These are phyloP conservation scores for Pelargonium fulgidum DNA, from an alignment of 441 rosid genomes.

Conservation along the genomic window DNA sequence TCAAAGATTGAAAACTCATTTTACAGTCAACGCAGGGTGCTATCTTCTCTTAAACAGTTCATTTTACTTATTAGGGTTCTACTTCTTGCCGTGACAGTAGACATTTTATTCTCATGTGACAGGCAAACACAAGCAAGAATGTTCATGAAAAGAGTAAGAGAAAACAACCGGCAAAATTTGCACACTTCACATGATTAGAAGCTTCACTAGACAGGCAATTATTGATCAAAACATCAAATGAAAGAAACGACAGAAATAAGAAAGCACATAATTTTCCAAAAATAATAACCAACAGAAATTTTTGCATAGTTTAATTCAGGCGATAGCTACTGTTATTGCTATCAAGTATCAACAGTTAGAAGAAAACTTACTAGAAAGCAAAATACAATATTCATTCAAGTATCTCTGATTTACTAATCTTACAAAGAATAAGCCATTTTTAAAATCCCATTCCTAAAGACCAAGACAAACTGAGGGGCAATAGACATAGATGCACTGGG, in stretches of 20 bases:
- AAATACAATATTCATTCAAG: background rate
- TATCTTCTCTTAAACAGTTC: background rate
- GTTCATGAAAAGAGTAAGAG: background rate
- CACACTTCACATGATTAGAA: background rate
- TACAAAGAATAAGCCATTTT: background rate
- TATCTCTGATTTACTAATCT: constrained; percentile 1
- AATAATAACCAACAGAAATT: background rate
- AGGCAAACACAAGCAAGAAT: background rate
- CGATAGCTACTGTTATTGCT: background rate
- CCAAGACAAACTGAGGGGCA: background rate
- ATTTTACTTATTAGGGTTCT: background rate
- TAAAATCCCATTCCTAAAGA: background rate
- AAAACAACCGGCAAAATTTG: background rate
- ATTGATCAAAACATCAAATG: background rate
- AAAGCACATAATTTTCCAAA: background rate
- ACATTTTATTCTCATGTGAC: background rate
- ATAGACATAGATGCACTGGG: too few relatives aligned
- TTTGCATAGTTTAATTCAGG: background rate
- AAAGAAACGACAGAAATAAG: background rate
- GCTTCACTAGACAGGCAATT: background rate
- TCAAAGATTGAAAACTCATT: background rate
- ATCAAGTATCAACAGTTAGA: background rate
- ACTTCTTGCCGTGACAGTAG: background rate
- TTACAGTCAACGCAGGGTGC: background rate
- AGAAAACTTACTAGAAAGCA: background rate